phyloP scores from a whole-genome alignment of 805 yeast genomes.

The Saccharomyces jurei region DNA sequence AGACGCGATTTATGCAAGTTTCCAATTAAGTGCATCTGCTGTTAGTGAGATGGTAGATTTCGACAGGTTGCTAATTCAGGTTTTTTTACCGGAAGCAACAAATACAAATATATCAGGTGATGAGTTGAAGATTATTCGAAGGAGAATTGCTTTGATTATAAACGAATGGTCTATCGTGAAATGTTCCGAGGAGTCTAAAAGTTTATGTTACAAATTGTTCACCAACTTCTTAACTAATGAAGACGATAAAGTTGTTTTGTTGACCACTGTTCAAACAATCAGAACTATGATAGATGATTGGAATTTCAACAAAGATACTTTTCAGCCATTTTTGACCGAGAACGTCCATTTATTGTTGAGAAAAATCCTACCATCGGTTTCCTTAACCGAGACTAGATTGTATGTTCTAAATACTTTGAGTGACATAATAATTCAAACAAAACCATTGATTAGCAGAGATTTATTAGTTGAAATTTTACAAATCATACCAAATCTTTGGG shows the following conservation, averaged over 20 bases:
- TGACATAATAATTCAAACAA: slow-evolving; percentile 53
- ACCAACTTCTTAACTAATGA: slow-evolving; percentile 40
- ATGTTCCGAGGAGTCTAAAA: slow-evolving; percentile 51
- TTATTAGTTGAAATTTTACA: slow-evolving; percentile 44
- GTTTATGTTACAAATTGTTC: slow-evolving; percentile 51
- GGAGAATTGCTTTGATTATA: slow-evolving; percentile 71
- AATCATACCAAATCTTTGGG: slow-evolving; percentile 75
- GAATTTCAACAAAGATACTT: slow-evolving; percentile 66
- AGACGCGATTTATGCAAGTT: slow-evolving; percentile 76
- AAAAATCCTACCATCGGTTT: slow-evolving; percentile 41
- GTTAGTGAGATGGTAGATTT: slow-evolving; percentile 62
- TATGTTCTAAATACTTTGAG: slow-evolving; percentile 62
- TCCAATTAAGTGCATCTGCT: slow-evolving; percentile 66
- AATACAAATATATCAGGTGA: slow-evolving; percentile 34
- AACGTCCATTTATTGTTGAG: slow-evolving; percentile 43
- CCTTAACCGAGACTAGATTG: slow-evolving; percentile 68
- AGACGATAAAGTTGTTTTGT: slow-evolving; percentile 72
- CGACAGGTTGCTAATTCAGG: slow-evolving; percentile 49
- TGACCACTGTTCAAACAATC: slow-evolving; percentile 66
- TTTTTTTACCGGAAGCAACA: slow-evolving; percentile 56
- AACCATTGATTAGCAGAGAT: slow-evolving; percentile 48
- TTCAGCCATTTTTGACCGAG: slow-evolving; percentile 54
- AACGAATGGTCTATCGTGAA: slow-evolving; percentile 73
- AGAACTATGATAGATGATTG: slow-evolving; percentile 72
- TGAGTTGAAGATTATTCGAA: slow-evolving; percentile 54